Evolutionary conservation across 164 flowering plant genomes (phyloP), one percentile per base, ranked within the genome.

Genomic region (Chimonanthus praecox): DNA sequence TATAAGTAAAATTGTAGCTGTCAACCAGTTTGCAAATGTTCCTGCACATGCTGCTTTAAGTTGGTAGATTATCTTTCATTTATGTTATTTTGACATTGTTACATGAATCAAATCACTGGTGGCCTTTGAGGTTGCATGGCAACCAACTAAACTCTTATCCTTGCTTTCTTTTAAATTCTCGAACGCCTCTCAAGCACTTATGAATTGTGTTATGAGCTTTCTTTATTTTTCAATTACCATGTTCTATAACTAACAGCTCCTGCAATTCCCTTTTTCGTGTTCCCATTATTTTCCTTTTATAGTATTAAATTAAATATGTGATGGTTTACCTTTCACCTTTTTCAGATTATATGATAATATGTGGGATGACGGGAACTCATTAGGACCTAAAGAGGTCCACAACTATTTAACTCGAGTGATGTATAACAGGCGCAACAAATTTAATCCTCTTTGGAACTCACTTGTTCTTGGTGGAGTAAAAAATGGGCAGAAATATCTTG

Each of bases 351-450:
- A 87, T 78, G 99, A 94, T 79, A 88, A 91, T 78, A 94, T 92
- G 99, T 94, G 99, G 99, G 99, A 92, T 81, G 97, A 94, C 82
- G 95, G 91, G 20, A 94, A 94, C 80, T 90, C 97, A 47, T 79
- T 94, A 84, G 97, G 98, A 18, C 98, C 98, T 21, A 92, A 94
- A 74, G 95, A 92, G 82, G 88, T 94, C 69, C 98, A 90, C 83
- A 94, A 76, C 76, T 94, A 94, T 78, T 77, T 94, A 61, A 90
- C 87, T 64, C 75, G 84, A 61, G 70, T 81, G 71, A 78, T 81
- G 84, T 81, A 81, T 47, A 81, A 78, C 66, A 74, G 81, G 79
- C 79, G 84, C 16, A 81, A 81, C 81, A 81, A 81, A 61, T 76
- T 81, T 43, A 66, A 81, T 78, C 99, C 99, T 33, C 78, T 92